These are phyloP conservation scores for Hanseniaspora gamundiae DNA, from an alignment of 1,139 yeast genomes.

Conservation along the genomic window DNA sequence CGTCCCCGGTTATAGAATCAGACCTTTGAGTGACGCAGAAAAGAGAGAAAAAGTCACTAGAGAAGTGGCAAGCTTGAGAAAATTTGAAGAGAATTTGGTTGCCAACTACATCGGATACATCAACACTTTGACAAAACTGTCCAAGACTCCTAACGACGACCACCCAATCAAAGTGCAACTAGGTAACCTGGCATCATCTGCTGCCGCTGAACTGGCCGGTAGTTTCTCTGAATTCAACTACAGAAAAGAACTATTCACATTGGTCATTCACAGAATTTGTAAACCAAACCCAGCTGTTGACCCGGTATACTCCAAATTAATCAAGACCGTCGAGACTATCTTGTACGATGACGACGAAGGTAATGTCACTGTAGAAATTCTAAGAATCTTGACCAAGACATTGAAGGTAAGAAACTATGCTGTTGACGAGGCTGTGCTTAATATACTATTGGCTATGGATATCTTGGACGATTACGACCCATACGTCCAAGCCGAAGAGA, in stretches of 20 bases:
- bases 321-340: constrained; percentile 52
- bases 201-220: constrained; percentile 66
- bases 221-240: constrained; percentile 71
- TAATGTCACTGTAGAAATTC: constrained; percentile 63
- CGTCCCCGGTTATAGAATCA: constrained; percentile 78
- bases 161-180: constrained; percentile 31
- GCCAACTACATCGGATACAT: constrained; percentile 60
- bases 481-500: constrained; percentile 35
- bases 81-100: constrained; percentile 69
- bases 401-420: constrained; percentile 63
- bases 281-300: constrained; percentile 37
- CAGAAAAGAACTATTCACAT: constrained; percentile 56
- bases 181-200: constrained; percentile 28
- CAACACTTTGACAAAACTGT: constrained; percentile 34
- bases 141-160: constrained; percentile 26
- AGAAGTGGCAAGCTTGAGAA: constrained; percentile 66
- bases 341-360: constrained; percentile 71
- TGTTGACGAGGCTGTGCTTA: constrained; percentile 75
- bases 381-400: constrained; percentile 54
- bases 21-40: constrained; percentile 73
- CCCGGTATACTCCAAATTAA: constrained; percentile 41
- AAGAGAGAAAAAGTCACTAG: constrained; percentile 69
- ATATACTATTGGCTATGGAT: constrained; percentile 59
- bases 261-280: constrained; percentile 55
- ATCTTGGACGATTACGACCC: constrained; percentile 77